A percentile compares a stretch with the other conserved stretches of the same genome.
Conservation (phyloP, 106 monocot species). For the Acanthochlamys bracteata region DNA sequence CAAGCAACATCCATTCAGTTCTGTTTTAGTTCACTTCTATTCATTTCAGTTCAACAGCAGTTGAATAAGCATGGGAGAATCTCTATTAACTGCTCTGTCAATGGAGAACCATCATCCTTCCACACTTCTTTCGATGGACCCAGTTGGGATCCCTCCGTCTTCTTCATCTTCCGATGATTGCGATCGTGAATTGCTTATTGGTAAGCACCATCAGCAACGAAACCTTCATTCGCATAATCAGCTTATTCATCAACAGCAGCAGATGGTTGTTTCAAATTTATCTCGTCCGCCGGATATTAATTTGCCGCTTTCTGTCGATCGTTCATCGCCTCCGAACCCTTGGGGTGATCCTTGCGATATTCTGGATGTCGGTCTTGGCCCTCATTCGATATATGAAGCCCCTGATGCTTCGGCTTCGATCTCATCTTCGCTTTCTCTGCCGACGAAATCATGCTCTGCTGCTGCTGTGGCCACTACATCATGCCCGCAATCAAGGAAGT, state of each 20-base stretch:
- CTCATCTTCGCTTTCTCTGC: constrained; percentile 2
- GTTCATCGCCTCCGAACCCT: constrained; percentile 19
- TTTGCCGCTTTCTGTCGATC: constrained; percentile 34
- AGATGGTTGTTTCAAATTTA: constrained; percentile 20
- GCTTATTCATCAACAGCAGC: constrained; percentile 17
- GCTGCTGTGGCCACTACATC: background rate
- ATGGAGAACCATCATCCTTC: constrained; percentile 48
- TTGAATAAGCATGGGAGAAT: constrained; percentile 26
- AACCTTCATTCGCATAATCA: constrained; percentile 17
- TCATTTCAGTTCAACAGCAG: background rate
- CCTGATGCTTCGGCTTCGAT: background rate
- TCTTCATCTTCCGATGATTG: background rate
- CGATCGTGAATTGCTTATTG: background rate
- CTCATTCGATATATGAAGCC: background rate
- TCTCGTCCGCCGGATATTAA: constrained; percentile 42
- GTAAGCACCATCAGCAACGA: constrained; percentile 6
- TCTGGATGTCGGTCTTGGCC: constrained; percentile 5
- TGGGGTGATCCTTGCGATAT: constrained; percentile 10
- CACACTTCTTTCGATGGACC: constrained; percentile 40
- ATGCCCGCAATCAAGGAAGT: constrained; percentile 9
- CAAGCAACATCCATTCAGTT: too few species aligned
- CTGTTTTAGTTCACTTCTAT: background rate
- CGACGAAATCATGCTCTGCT: background rate
- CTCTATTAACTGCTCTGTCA: constrained; percentile 27
- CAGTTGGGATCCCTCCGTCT: background rate